These are phyloP conservation scores for Fusarium sp. DNA, from an alignment of 2,329 filamentous ascomycete species.

Conservation along the genomic window DNA sequence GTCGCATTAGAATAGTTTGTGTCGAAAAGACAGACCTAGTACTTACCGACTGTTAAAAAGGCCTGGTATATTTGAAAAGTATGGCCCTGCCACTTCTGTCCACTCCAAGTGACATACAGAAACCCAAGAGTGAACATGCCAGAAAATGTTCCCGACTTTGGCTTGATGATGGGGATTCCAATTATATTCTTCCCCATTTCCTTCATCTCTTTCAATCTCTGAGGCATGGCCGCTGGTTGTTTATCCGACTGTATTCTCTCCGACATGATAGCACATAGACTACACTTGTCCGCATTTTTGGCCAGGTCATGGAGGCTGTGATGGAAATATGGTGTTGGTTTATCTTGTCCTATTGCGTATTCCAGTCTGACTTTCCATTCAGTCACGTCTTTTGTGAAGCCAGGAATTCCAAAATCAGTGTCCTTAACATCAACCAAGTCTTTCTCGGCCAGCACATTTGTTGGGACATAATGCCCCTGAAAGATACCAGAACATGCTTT, in stretches of 20 bases:
- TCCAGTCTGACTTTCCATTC: constrained; percentile 18
- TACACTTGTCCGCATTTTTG: constrained; percentile 11
- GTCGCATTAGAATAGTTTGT: background rate
- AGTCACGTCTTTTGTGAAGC: background rate
- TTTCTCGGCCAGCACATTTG: background rate
- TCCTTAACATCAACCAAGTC: background rate
- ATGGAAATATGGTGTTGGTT: constrained; percentile 4
- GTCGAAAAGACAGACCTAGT: too few species aligned
- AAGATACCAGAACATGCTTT: constrained; percentile 18
- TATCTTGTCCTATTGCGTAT: background rate
- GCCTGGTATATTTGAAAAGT: background rate
- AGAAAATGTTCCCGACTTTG: background rate
- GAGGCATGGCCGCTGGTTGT: background rate
- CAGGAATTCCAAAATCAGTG: background rate
- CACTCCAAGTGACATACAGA: background rate
- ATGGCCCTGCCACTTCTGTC: background rate
- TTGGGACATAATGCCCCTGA: constrained; percentile 10
- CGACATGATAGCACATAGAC: constrained; percentile 29
- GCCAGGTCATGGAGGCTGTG: constrained; percentile 4
- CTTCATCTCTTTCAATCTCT: background rate
- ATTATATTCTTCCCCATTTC: background rate
- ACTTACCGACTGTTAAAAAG: constrained; percentile 17
- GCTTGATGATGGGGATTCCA: constrained; percentile 8
- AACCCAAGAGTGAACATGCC: constrained; percentile 16
- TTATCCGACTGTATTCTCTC: constrained; percentile 4